Evolutionary conservation across 805 yeast genomes (phyloP), one percentile per base, ranked within the genome.

Genomic region (Kurtzmaniella cleridarum): DNA sequence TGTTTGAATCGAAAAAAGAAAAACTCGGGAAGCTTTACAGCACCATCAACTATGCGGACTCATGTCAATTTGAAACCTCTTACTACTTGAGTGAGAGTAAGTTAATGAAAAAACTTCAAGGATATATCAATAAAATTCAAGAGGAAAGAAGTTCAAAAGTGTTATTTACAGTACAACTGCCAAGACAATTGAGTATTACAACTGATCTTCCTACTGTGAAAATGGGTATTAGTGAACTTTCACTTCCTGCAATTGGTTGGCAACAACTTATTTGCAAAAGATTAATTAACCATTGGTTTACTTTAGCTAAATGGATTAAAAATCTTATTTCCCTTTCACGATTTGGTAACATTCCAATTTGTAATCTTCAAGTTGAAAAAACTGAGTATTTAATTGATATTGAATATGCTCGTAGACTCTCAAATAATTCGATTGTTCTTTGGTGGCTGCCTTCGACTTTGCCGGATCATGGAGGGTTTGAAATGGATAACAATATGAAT

Each of bases 361-460:
- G 98, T 54, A 91, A 93, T 52, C 62, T 91, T 46, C 80, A 79
- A 45, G 69, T 79, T n/a, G 91, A 84, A 41, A 84, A 86, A 46
- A 70, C 81, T 60, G 81, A 85, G 0, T 85, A 78, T 49, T 66
- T 89, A 50, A 84, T 91, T 42, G 99, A 93, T 59, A 73, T 91
- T 31, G 80, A 80, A 40, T 93, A 87, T 58, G 95, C 98, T 0
- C 71, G 98, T 51, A 71, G 80, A 37, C 69, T 93, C 40, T 67
- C 67, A 14, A 71, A 78, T 34, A 75, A 77, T 35, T 77, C 79
- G 43, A 75, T 85, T 30, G 82, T 91, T 5, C 64, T 95, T 24
- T 93, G 98, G 98, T 93, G 98, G 98, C 85, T 95, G 0, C 76
- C 81, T 3, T 70, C 71, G 14, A 84, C 91, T 1, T 60, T 74